Evolutionary conservation across 139 green algal species (phyloP), one percentile per base, ranked within the genome.

Genomic region (Haematococcus lacustris): DNA sequence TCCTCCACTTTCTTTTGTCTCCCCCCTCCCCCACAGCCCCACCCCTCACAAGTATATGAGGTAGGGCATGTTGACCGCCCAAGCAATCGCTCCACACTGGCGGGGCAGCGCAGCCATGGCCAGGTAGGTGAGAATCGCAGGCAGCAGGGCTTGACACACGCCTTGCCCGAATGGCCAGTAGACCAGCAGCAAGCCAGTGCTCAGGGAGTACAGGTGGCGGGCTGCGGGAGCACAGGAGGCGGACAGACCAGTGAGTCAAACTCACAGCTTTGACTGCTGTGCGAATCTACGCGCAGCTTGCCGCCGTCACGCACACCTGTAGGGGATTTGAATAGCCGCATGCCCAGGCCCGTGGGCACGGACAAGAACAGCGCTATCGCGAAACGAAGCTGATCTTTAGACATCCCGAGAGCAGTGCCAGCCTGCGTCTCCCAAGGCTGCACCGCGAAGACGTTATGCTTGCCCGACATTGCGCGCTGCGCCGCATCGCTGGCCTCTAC

Each of bases 81-180:
- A 96, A 0, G 84, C 78, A 1, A 93, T 57, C 0, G 59, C 81
- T 28, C 86, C 89, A 37, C 79, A 86, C 17, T 84, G 71, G 6
- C 62, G 32, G 1, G 86, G 91, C 21, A 82, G 40, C 1, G 78
- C 34, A 0, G 78, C 43, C 84, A 96, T 93, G 23, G 77, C 74
- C 0, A 86, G 21, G 73, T 94, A 96, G 0, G 83, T 89, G 23
- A 82, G 28, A 0, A 84, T 26, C 1, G 74, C 61, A 1, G 88
- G 81, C 1, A 88, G 65, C 0, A 92, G 1, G 1, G 75, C 72
- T n/a, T 91, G 84, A 2, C 91, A 23, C 4, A 85, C 72, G 30
- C 86, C 82, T 41, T 73, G 85, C 28, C 90, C 90, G 68, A 95
- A 96, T 1, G 88, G 88, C 62, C 92, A 96, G 76, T 92, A 92